Evolutionary conservation across 306 rosid species (phyloP).

Genomic region (Carpinus viminea): DNA sequence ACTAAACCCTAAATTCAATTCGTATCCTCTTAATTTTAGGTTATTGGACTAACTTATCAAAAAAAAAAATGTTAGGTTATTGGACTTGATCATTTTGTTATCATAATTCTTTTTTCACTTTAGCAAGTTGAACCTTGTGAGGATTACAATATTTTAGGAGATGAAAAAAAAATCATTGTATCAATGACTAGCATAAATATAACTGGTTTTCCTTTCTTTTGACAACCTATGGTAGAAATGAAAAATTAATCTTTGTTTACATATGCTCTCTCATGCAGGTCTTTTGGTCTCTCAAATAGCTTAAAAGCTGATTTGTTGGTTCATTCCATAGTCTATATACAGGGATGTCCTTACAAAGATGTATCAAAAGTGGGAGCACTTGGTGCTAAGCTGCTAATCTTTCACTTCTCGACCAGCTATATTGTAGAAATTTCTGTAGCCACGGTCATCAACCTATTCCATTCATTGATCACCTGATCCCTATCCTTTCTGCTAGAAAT

Average conservation of each 20-base stretch:
- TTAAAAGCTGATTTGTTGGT: background rate
- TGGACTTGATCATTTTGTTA: background rate
- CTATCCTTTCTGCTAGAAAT: background rate
- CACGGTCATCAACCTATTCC: background rate
- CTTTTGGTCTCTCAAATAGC: conserved; percentile 20
- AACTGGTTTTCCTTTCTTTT: background rate
- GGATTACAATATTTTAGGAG: no score
- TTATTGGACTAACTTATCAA: background rate
- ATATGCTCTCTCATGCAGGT: conserved; percentile 22
- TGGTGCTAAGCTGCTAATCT: background rate
- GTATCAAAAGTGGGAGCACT: background rate
- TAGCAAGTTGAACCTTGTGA: background rate
- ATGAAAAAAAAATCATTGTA: background rate
- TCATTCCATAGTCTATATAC: background rate
- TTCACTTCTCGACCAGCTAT: background rate
- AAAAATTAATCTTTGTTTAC: background rate
- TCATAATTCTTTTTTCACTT: background rate
- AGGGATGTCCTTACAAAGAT: background rate
- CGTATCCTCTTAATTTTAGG: background rate
- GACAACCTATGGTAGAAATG: background rate
- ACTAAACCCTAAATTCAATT: background rate
- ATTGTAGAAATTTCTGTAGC: background rate
- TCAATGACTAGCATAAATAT: background rate
- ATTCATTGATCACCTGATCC: background rate
- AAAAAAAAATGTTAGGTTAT: background rate